Percentiles rank a stretch among this genome's conserved stretches.
Evolutionary conservation across 306 rosid genomes (phyloP).

Genomic region (Pyrus pyrifolia): DNA sequence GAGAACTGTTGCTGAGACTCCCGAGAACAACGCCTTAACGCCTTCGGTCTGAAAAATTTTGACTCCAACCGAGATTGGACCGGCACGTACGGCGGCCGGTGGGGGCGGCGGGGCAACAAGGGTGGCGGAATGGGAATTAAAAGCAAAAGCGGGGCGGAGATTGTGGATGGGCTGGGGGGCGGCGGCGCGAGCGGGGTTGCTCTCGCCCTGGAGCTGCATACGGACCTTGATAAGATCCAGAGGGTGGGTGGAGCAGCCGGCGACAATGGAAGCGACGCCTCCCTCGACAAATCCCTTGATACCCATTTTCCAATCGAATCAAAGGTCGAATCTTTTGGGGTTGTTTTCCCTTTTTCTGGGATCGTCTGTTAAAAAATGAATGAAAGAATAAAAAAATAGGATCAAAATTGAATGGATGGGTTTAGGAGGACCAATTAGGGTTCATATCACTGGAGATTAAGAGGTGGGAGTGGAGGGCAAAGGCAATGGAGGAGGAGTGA

Average conservation of each 20-base stretch:
- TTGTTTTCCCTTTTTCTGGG: neutral
- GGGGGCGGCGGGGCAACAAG: slow-evolving; percentile 2
- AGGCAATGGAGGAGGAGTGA: slow-evolving; percentile 44
- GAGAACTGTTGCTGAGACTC: slow-evolving; percentile 75
- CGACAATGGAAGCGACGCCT: slow-evolving; percentile 59
- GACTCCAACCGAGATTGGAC: slow-evolving; percentile 50
- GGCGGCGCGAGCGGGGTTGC: slow-evolving; percentile 17
- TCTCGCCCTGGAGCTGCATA: slow-evolving; percentile 74
- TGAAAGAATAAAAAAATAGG: neutral
- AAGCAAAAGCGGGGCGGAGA: slow-evolving; percentile 53
- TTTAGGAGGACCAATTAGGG: slow-evolving; percentile 16
- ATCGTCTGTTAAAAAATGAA: neutral
- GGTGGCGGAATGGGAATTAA: slow-evolving; percentile 25
- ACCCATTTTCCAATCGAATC: slow-evolving; percentile 20
- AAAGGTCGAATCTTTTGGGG: neutral
- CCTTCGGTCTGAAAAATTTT: slow-evolving; percentile 48
- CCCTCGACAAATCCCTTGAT: slow-evolving; percentile 51
- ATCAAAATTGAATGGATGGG: neutral
- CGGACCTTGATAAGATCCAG: slow-evolving; percentile 82
- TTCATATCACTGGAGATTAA: slow-evolving; percentile 21
- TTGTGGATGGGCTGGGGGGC: slow-evolving; percentile 19
- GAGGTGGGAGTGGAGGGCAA: slow-evolving; percentile 31
- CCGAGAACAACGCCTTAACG: slow-evolving; percentile 45
- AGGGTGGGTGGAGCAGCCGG: slow-evolving; percentile 55
- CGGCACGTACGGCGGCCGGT: slow-evolving; percentile 1